Conservation (phyloP, 2,329 filamentous ascomycete species). For the Tricladium varicosporioides region DNA sequence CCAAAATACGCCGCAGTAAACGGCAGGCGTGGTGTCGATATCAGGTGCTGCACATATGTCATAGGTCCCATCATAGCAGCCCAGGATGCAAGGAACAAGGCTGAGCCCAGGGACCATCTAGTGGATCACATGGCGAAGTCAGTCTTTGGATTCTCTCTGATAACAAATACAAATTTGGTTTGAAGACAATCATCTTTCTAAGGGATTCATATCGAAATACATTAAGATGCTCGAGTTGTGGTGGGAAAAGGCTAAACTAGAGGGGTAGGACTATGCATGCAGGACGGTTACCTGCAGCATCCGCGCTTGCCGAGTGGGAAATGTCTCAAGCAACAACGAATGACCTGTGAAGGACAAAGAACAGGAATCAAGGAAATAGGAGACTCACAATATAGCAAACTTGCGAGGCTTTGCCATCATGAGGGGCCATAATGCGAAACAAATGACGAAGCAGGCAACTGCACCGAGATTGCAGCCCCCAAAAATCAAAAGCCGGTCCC, state of each 20-base stretch:
- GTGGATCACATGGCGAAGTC: slow-evolving; percentile 32
- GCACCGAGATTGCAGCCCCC: slow-evolving; percentile 86
- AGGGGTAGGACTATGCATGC: slow-evolving; percentile 24
- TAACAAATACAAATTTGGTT: slow-evolving; percentile 17
- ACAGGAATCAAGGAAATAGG: slow-evolving; percentile 13
- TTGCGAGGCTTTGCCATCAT: slow-evolving; percentile 81
- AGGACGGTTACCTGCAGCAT: slow-evolving; percentile 38
- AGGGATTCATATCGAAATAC: neutral
- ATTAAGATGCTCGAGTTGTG: neutral
- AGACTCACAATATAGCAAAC: slow-evolving; percentile 93
- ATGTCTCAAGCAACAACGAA: slow-evolving; percentile 20
- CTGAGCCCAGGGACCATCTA: slow-evolving; percentile 93
- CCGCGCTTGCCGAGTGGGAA: slow-evolving; percentile 25
- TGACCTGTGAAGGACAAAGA: slow-evolving; percentile 11
- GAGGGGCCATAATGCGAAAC: slow-evolving; percentile 85
- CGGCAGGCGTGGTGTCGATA: slow-evolving; percentile 80
- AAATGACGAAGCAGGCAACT: slow-evolving; percentile 86
- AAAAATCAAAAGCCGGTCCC: slow-evolving; percentile 94
- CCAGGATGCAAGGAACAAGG: slow-evolving; percentile 89
- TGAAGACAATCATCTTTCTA: slow-evolving; percentile 6
- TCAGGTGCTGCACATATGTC: slow-evolving; percentile 78
- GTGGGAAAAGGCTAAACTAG: neutral
- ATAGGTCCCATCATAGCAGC: slow-evolving; percentile 90
- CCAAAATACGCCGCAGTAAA: slow-evolving; percentile 96
- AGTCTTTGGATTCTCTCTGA: slow-evolving; percentile 20